Evolutionary conservation across 2,329 filamentous ascomycete species (phyloP), one percentile per base, ranked within the genome.

Genomic region (Daldinia sp.): DNA sequence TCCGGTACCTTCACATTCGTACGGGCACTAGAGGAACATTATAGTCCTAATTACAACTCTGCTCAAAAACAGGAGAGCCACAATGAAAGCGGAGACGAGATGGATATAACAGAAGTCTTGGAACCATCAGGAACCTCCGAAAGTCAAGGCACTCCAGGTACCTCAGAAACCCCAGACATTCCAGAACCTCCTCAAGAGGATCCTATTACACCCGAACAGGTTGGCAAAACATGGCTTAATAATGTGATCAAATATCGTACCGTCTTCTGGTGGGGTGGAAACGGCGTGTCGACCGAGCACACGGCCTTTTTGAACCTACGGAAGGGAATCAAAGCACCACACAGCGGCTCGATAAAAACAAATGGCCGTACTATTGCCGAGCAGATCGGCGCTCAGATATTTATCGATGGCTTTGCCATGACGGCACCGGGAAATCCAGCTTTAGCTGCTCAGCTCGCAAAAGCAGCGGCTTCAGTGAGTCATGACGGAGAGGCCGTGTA

Each of bases 361-460:
- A 79, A 78, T 48, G 78, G 78, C 3, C 58, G 58, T 33, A 79
- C 77, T 0, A 69, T 79, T 20, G 78, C 79, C 0, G 76, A 80
- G 65, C 79, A 81, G 72, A 80, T 81, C 35, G 79, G 79, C 7
- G 79, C 78, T 2, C 79, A 80, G 71, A 81, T 81, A 26, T 81
- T 81, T 61, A 78, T 81, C 62, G 79, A 81, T 63, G 79, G 77
- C 6, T 81, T 77, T 75, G 79, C 77, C 6, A 70, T 81, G 68
- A 77, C 77, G 2, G 69, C 74, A 0, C 78, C 79, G 0, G 77
- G 77, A 0, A 69, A 78, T 20, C 78, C 79, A 5, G 60, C 37
- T 0, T 56, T 78, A 6, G 80, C 80, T 0, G 75, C 78, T 1
- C 67, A 64, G 15, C 66, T 82, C 7, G 80, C 80, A 0, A 65